Evolutionary conservation across 2,329 filamentous ascomycete species (phyloP).

Genomic region (Pseudogymnoascus sp.): DNA sequence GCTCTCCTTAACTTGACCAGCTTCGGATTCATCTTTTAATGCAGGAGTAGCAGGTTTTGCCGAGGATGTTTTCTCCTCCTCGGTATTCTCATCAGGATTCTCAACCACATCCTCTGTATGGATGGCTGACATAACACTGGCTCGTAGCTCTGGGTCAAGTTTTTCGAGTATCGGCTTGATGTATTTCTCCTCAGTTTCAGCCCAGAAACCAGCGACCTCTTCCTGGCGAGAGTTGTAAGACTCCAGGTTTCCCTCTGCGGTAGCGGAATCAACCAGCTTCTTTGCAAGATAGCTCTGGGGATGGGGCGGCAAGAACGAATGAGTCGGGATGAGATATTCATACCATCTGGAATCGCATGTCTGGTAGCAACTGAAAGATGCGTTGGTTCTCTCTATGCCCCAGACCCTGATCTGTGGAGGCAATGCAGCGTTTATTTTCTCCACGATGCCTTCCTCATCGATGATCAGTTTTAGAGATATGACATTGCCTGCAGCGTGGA

Average conservation of each 20-base stretch:
- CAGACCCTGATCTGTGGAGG: conserved; percentile 88
- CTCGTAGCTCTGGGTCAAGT: conserved; percentile 57
- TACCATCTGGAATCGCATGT: conserved; percentile 93
- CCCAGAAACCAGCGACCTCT: conserved; percentile 78
- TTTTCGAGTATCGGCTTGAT: conserved; percentile 63
- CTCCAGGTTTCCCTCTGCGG: conserved; percentile 65
- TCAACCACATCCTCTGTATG: conserved; percentile 35
- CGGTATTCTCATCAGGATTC: conserved; percentile 22
- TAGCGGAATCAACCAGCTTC: conserved; percentile 70
- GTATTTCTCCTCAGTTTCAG: conserved; percentile 69
- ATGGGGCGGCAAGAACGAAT: conserved; percentile 87
- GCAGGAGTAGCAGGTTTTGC: conserved; percentile 18
- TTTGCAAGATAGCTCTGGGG: conserved; percentile 79
- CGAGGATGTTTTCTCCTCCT: conserved; percentile 17
- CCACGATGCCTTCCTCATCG: conserved; percentile 77
- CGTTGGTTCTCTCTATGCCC: conserved; percentile 85
- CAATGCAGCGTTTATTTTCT: conserved; percentile 83
- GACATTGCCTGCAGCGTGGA: conserved; percentile 92
- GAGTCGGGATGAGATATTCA: conserved; percentile 91
- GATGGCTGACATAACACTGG: conserved; percentile 55
- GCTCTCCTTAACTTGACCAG: not conserved
- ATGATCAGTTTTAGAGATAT: conserved; percentile 94
- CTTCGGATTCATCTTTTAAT: conserved; percentile 14
- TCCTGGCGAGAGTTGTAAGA: conserved; percentile 61
- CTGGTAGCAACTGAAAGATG: conserved; percentile 90